Percentiles rank a stretch among this genome's conserved stretches.
Evolutionary conservation across 139 green algal species (phyloP).

Genomic region (Chlorella sp.): DNA sequence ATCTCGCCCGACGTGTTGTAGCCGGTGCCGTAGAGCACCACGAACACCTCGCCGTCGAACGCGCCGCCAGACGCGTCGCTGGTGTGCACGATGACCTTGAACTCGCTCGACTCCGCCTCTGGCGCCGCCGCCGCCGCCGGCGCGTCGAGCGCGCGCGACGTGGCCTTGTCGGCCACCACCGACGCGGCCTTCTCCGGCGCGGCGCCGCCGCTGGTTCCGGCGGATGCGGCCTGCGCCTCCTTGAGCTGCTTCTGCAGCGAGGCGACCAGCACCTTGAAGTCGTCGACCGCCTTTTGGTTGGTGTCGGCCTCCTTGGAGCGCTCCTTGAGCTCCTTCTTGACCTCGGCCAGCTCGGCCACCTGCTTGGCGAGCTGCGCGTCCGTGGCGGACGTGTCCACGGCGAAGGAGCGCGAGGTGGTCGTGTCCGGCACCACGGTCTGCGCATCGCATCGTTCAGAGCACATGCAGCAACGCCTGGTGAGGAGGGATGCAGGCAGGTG

Average conservation of each 20-base stretch:
- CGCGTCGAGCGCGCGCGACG: too few relatives aligned
- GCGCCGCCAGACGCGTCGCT: conserved; percentile 15
- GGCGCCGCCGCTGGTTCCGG: background rate
- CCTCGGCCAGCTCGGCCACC: too few relatives aligned
- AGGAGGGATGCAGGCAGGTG: too few relatives aligned
- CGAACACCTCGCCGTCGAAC: conserved; percentile 16
- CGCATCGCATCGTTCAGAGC: too few relatives aligned
- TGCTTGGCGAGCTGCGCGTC: background rate
- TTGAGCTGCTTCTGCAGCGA: background rate
- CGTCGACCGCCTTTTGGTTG: too few relatives aligned
- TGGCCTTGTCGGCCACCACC: background rate
- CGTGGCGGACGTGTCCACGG: background rate
- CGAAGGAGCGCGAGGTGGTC: too few relatives aligned
- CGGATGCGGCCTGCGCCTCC: background rate
- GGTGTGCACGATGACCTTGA: conserved; percentile 7
- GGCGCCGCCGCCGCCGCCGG: background rate
- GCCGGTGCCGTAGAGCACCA: conserved; percentile 1
- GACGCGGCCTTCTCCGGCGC: too few relatives aligned
- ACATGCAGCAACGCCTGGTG: too few relatives aligned
- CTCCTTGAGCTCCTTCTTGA: too few relatives aligned
- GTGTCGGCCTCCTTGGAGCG: too few relatives aligned
- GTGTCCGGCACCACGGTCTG: too few relatives aligned
- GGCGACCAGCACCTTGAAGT: too few relatives aligned
- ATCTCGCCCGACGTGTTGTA: conserved; percentile 1
- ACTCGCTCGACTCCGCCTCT: background rate